These are phyloP conservation scores for Nitzschia sp. DNA, from an alignment of 108 stramenopile species.

Conservation along the genomic window DNA sequence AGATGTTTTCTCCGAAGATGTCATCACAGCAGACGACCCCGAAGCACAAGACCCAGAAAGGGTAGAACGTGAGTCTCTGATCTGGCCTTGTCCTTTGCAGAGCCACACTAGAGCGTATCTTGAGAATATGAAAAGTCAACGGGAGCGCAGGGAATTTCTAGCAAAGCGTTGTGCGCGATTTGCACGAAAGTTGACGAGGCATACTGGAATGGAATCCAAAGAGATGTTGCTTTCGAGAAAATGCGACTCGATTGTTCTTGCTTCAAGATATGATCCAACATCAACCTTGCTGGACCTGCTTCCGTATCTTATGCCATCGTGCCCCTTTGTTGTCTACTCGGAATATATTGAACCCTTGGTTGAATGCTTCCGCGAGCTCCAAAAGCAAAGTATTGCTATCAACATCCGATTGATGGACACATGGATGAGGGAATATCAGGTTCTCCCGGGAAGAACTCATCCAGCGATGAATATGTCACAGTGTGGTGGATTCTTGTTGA, in stretches of 20 bases:
- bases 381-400: constrained; percentile 76
- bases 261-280: constrained; percentile 72
- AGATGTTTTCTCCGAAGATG: constrained; percentile 57
- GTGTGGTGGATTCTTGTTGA: constrained; percentile 86
- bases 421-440: constrained; percentile 91
- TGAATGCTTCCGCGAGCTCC: constrained; percentile 71
- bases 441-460: constrained; percentile 86
- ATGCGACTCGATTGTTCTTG: constrained; percentile 80
- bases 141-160: constrained; percentile 62
- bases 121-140: constrained; percentile 48
- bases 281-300: constrained; percentile 63
- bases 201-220: constrained; percentile 55
- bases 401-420: constrained; percentile 83
- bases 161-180: constrained; percentile 74
- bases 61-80: constrained; percentile 51
- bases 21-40: constrained; percentile 16
- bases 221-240: constrained; percentile 46
- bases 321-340: constrained; percentile 87
- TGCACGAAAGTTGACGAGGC: constrained; percentile 74
- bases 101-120: constrained; percentile 70
- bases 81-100: constrained; percentile 79
- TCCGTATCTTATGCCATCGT: constrained; percentile 72
- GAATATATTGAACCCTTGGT: constrained; percentile 89
- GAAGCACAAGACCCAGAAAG: constrained; percentile 58
- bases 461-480: constrained; percentile 92